phyloP scores from a whole-genome alignment of 495 filamentous ascomycete species.

The Cryomyces minteri region DNA sequence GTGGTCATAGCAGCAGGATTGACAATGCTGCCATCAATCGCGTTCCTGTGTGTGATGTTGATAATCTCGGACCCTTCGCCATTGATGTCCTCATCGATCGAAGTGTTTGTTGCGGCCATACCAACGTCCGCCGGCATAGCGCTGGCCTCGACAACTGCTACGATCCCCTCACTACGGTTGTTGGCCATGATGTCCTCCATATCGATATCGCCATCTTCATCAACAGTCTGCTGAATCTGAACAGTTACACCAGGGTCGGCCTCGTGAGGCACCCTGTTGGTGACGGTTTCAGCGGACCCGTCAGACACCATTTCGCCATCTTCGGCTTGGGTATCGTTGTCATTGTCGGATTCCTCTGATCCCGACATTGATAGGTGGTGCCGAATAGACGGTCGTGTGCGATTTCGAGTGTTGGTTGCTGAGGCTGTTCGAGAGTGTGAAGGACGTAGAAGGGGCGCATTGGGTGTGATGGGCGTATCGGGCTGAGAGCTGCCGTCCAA shows the following conservation, averaged over 20 bases:
- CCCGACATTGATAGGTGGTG: slow-evolving; percentile 72
- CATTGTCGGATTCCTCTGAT: slow-evolving; percentile 42
- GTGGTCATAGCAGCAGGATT: slow-evolving; percentile 33
- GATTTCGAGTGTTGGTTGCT: slow-evolving; percentile 14
- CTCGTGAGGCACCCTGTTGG: too few species aligned
- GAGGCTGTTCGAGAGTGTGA: slow-evolving; percentile 15
- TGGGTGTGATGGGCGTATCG: slow-evolving; percentile 81
- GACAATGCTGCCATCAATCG: slow-evolving; percentile 74
- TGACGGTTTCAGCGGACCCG: too few species aligned
- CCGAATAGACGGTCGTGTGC: slow-evolving; percentile 58
- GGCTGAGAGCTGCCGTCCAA: slow-evolving; percentile 56
- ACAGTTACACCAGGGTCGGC: too few species aligned
- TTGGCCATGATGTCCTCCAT: slow-evolving; percentile 67
- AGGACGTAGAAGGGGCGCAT: slow-evolving; percentile 30
- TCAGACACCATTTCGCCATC: too few species aligned
- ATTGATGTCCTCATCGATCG: slow-evolving; percentile 35
- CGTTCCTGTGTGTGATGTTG: slow-evolving; percentile 84
- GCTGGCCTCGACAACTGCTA: slow-evolving; percentile 42
- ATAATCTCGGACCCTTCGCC: slow-evolving; percentile 64
- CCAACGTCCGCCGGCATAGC: slow-evolving; percentile 41
- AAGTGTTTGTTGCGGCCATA: slow-evolving; percentile 56
- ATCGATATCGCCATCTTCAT: slow-evolving; percentile 60
- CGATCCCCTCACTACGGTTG: slow-evolving; percentile 1
- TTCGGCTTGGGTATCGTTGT: slow-evolving; percentile 34
- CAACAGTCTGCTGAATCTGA: slow-evolving; percentile 38